Conservation (phyloP, 1,284 basidiomycete genomes). For the Sphagnurus paluster region DNA sequence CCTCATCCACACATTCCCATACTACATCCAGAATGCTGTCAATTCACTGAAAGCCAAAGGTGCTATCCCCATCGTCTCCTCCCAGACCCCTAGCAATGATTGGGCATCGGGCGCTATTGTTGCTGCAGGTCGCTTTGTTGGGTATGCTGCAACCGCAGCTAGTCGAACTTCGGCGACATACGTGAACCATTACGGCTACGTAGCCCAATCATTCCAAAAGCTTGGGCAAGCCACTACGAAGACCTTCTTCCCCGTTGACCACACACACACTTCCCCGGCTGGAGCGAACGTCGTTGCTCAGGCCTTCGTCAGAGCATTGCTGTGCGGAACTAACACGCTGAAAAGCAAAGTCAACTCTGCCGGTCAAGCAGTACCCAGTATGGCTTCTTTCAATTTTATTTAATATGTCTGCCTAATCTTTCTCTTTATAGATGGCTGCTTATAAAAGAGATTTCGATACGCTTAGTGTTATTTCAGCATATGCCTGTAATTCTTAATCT, state of each 20-base stretch:
- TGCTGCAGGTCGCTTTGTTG: conserved; percentile 43
- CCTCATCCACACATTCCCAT: conserved; percentile 40
- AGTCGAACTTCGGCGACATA: conserved; percentile 39
- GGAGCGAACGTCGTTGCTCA: conserved; percentile 45
- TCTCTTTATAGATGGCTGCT: conserved; percentile 23
- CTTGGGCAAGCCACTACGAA: conserved; percentile 41
- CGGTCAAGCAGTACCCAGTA: conserved; percentile 36
- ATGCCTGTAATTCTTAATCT: too few relatives aligned
- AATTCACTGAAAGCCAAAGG: conserved; percentile 44
- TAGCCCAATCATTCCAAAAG: conserved; percentile 40
- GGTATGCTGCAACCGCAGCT: conserved; percentile 42
- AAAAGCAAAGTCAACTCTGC: conserved; percentile 35
- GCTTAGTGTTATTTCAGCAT: too few relatives aligned
- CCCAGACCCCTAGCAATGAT: conserved; percentile 47
- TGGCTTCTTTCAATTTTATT: conserved; percentile 12
- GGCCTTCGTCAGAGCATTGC: conserved; percentile 41
- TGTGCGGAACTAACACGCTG: conserved; percentile 34
- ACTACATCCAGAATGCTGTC: conserved; percentile 44
- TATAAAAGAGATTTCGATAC: conserved; percentile 16
- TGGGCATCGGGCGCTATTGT: conserved; percentile 38
- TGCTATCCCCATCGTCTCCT: conserved; percentile 46
- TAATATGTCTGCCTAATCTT: neutral
- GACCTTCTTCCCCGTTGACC: conserved; percentile 45
- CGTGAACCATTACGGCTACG: conserved; percentile 47
- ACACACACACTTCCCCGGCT: conserved; percentile 44